Evolutionary conservation across 2,329 filamentous ascomycete species (phyloP).

Genomic region (Ceratocystis variospora): DNA sequence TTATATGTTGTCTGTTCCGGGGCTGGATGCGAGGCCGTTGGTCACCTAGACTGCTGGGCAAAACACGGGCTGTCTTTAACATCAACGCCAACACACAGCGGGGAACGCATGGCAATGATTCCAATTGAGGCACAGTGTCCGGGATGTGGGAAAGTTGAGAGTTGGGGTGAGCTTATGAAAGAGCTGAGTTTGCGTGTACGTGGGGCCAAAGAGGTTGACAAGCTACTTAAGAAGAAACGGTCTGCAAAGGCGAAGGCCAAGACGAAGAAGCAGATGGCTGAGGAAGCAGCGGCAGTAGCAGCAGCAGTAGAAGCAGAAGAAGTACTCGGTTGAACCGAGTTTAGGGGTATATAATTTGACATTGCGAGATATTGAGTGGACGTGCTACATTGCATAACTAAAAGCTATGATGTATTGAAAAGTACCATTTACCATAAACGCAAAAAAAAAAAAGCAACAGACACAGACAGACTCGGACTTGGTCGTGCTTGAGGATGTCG

Average conservation of each 20-base stretch:
- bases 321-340: too few species aligned
- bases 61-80: slow-evolving; percentile 32
- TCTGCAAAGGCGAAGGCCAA: slow-evolving; percentile 22
- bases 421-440: background rate
- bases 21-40: slow-evolving; percentile 39
- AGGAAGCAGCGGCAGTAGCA: background rate
- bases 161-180: slow-evolving; percentile 69
- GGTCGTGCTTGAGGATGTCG: background rate
- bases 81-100: slow-evolving; percentile 22
- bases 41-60: slow-evolving; percentile 48
- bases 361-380: too few species aligned
- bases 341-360: too few species aligned
- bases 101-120: slow-evolving; percentile 36
- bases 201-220: slow-evolving; percentile 55
- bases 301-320: background rate
- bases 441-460: background rate
- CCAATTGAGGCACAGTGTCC: slow-evolving; percentile 61
- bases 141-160: slow-evolving; percentile 44
- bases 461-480: background rate
- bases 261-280: background rate
- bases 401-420: too few species aligned
- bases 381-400: too few species aligned
- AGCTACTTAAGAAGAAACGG: slow-evolving; percentile 45
- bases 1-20: slow-evolving; percentile 45
- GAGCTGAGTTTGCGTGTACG: slow-evolving; percentile 63